A percentile compares a stretch with the other conserved stretches of the same genome.
phyloP scores from a whole-genome alignment of 192 early-diverging fungal genomes.

The Coemansia umbellata region DNA sequence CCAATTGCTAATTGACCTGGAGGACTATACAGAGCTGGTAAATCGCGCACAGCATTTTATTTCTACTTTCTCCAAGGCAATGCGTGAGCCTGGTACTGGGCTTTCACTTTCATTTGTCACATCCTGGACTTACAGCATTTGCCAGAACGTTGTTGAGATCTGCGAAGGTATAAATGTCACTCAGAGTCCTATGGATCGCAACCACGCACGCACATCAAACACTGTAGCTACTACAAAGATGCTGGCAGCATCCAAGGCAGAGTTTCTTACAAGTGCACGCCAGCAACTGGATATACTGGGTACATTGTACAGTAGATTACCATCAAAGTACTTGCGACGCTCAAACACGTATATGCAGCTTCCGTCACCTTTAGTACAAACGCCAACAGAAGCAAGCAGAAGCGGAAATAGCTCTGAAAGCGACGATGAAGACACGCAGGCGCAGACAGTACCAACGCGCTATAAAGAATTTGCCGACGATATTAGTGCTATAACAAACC shows the following conservation, averaged over 20 bases:
- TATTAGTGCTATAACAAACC: slow-evolving; percentile 23
- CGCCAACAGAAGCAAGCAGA: neutral
- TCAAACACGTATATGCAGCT: slow-evolving; percentile 11
- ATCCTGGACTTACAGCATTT: slow-evolving; percentile 44
- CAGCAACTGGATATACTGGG: slow-evolving; percentile 47
- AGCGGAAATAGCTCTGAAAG: neutral
- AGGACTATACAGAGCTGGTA: slow-evolving; percentile 43
- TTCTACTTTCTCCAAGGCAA: slow-evolving; percentile 18
- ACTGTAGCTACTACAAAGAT: slow-evolving; percentile 2
- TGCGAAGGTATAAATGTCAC: slow-evolving; percentile 36
- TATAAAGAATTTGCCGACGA: neutral
- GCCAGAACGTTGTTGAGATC: slow-evolving; percentile 49
- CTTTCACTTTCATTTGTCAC: slow-evolving; percentile 35
- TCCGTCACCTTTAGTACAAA: slow-evolving; percentile 2
- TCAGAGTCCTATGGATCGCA: slow-evolving; percentile 6
- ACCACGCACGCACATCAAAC: neutral
- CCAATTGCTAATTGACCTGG: slow-evolving; percentile 66
- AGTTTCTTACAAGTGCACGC: slow-evolving; percentile 40
- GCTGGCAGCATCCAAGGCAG: slow-evolving; percentile 47
- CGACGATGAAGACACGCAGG: neutral
- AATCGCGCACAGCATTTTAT: slow-evolving; percentile 41
- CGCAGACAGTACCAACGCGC: neutral
- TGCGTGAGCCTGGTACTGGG: slow-evolving; percentile 38
- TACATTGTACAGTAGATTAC: slow-evolving; percentile 18
- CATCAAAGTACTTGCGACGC: slow-evolving; percentile 3